These are phyloP conservation scores for Prunus persica DNA, from an alignment of 306 rosid genomes.

Conservation along the genomic window DNA sequence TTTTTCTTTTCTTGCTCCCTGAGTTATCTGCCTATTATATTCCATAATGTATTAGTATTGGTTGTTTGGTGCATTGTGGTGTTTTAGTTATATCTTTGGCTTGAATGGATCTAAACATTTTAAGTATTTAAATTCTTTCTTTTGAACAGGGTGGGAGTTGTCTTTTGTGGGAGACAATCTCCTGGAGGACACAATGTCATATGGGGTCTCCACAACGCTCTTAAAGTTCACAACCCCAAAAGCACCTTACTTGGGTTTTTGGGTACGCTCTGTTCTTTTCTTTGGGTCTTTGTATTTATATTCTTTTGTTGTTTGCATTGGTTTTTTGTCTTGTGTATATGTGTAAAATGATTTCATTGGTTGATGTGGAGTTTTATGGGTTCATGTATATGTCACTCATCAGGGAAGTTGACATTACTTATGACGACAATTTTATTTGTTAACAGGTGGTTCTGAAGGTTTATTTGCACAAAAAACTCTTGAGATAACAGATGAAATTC, in stretches of 20 bases:
- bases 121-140: background rate
- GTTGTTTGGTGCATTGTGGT: background rate
- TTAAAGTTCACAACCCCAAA: slow-evolving; percentile 72
- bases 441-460: slow-evolving; percentile 94
- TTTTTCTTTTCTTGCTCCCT: too few relatives aligned
- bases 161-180: slow-evolving; percentile 96
- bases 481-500: slow-evolving; percentile 74
- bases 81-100: background rate
- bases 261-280: slow-evolving; percentile 37
- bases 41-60: background rate
- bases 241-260: slow-evolving; percentile 84
- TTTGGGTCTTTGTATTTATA: background rate
- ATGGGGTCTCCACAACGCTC: slow-evolving; percentile 87
- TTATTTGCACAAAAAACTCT: slow-evolving; percentile 86
- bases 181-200: slow-evolving; percentile 98
- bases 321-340: background rate
- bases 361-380: background rate
- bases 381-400: background rate
- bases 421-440: slow-evolving; percentile 15
- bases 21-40: too few relatives aligned
- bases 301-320: slow-evolving; percentile 2
- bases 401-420: slow-evolving; percentile 7
- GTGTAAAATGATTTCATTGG: background rate
- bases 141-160: slow-evolving; percentile 74
- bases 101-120: background rate